phyloP scores from a whole-genome alignment of 345 rosid species.

The Rhizophora mangle region DNA sequence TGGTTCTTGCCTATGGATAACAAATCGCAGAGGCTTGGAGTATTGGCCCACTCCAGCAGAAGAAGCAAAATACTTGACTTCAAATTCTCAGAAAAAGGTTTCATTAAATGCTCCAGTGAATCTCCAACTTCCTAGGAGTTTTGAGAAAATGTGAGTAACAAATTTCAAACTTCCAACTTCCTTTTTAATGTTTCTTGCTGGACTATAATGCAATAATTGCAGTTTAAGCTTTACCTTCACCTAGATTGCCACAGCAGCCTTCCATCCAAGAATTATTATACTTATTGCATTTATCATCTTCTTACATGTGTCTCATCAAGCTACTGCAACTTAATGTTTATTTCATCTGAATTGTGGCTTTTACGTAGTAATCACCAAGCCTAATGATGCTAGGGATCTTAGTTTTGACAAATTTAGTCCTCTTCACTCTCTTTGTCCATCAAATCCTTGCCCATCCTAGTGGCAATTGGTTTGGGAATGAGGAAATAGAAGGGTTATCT shows the following conservation, averaged over 20 bases:
- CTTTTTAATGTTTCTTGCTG: neutral
- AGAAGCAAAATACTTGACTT: slow-evolving; percentile 56
- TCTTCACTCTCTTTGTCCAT: no score
- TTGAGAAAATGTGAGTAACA: slow-evolving; percentile 73
- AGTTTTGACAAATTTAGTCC: no score
- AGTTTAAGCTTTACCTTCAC: slow-evolving; percentile 12
- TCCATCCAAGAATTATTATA: neutral
- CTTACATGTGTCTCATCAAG: neutral
- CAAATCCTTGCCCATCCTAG: no score
- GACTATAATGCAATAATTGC: neutral
- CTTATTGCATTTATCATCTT: neutral
- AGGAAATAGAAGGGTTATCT: no score
- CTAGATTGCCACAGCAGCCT: neutral
- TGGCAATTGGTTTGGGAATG: no score
- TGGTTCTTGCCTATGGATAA: slow-evolving; percentile 89
- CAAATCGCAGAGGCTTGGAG: slow-evolving; percentile 82
- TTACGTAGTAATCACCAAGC: no score
- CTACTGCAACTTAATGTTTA: neutral
- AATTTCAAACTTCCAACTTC: neutral
- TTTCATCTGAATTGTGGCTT: no score
- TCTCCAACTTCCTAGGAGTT: slow-evolving; percentile 66
- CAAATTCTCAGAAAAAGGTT: slow-evolving; percentile 36
- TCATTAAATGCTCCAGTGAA: slow-evolving; percentile 36
- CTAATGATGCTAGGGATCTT: no score
- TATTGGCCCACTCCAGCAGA: slow-evolving; percentile 87